These are phyloP conservation scores for Nakazawaea ishiwadae DNA, from an alignment of 805 yeast species.

Conservation along the genomic window DNA sequence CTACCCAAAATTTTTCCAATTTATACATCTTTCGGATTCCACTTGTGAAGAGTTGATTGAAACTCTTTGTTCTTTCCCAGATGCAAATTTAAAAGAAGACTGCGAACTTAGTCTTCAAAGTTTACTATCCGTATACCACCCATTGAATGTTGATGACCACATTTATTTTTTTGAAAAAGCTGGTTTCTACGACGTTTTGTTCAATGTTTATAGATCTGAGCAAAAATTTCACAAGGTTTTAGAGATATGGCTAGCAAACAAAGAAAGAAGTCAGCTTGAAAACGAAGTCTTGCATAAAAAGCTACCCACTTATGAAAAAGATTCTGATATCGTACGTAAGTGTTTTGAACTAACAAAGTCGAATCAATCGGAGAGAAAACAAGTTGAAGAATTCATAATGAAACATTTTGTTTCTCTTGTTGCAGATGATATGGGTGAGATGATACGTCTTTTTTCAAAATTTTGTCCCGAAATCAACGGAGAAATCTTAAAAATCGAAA, in stretches of 20 bases:
- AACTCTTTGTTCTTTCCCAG: slow-evolving; percentile 40
- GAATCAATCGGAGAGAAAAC: slow-evolving; percentile 15
- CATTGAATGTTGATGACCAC: slow-evolving; percentile 45
- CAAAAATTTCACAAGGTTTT: slow-evolving; percentile 48
- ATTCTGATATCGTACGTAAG: slow-evolving; percentile 20
- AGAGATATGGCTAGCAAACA: slow-evolving; percentile 42
- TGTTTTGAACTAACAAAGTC: slow-evolving; percentile 18
- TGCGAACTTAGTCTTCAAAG: slow-evolving; percentile 76
- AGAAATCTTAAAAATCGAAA: slow-evolving; percentile 28
- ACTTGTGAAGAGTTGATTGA: slow-evolving; percentile 43
- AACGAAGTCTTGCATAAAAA: slow-evolving; percentile 9
- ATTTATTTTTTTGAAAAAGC: slow-evolving; percentile 48
- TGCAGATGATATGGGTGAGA: slow-evolving; percentile 26
- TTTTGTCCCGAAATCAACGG: slow-evolving; percentile 36
- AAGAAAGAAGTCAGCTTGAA: slow-evolving; percentile 10
- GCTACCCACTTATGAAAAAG: slow-evolving; percentile 1
- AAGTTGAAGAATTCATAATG: slow-evolving; percentile 23
- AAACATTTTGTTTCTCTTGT: slow-evolving; percentile 23
- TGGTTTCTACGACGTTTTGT: slow-evolving; percentile 53
- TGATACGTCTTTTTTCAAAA: slow-evolving; percentile 32
- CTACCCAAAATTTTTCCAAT: slow-evolving; percentile 82
- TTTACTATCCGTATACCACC: slow-evolving; percentile 61
- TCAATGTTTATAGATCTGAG: slow-evolving; percentile 51
- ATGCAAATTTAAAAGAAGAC: slow-evolving; percentile 39
- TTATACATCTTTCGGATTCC: slow-evolving; percentile 65